Percentiles rank a stretch among this genome's conserved stretches.
These are phyloP conservation scores for Zoysia pacifica DNA, from an alignment of 176 grass and related monocot genomes.

Conservation along the genomic window DNA sequence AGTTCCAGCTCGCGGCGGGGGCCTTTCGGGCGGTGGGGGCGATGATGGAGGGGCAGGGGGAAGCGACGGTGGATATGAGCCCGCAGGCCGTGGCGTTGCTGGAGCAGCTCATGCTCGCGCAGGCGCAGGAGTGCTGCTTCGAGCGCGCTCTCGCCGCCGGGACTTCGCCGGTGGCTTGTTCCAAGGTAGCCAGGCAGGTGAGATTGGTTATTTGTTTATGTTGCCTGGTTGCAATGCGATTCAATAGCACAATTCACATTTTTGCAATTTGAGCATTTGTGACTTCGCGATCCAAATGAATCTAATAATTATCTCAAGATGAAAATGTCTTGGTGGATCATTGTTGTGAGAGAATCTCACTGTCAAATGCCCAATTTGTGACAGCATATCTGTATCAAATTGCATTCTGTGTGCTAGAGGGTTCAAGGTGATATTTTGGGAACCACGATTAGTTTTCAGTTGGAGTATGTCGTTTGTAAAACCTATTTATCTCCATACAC, in stretches of 20 bases:
- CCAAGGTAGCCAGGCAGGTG: conserved; percentile 85
- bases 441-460: background rate
- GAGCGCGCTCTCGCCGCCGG: conserved; percentile 63
- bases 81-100: conserved; percentile 57
- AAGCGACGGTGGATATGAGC: conserved; percentile 63
- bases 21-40: conserved; percentile 54
- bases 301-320: background rate
- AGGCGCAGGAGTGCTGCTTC: conserved; percentile 91
- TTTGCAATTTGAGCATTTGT: background rate
- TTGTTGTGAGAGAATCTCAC: background rate
- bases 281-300: background rate
- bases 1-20: conserved; percentile 69
- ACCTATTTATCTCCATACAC: background rate
- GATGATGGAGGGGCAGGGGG: conserved; percentile 51
- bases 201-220: conserved; percentile 18
- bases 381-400: background rate
- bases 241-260: background rate
- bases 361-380: background rate
- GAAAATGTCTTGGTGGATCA: background rate
- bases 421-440: background rate
- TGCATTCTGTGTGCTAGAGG: background rate
- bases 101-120: conserved; percentile 84
- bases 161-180: conserved; percentile 53
- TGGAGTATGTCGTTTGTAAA: background rate
- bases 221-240: background rate